Evolutionary conservation across 441 rosid genomes (phyloP), one percentile per base, ranked within the genome.

Genomic region (Eruca vesicaria): DNA sequence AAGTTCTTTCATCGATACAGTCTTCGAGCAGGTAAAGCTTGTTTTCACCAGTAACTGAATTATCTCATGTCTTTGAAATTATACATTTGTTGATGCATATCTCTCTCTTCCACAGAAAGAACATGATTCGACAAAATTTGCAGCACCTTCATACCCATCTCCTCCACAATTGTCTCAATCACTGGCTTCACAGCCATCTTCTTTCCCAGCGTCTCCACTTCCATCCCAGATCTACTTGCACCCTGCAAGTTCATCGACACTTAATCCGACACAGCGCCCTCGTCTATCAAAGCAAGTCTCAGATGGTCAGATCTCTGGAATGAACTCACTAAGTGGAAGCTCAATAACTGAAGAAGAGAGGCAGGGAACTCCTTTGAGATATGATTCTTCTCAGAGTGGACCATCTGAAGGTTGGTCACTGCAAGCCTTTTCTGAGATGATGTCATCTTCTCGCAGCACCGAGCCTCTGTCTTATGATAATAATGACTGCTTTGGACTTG

Each of bases 331-430:
- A 14, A 85, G 71, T 66, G 75, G 84, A 73, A 78, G 83, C 74
- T 74, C 88, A 55, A 82, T 76, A 64, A 76, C 82, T 69, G 93
- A 86, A 79, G 93, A 86, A 79, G 96, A 85, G 82, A 81, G 83
- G 81, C 79, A 83, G 31, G 61, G 69, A 61, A 66, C 53, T 60
- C 73, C 76, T 72, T 6, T 36, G 41, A 72, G 73, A 67, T 78
- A 78, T 72, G 94, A 86, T 28, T 89, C 64, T 38, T 73, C 93
- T 66, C 79, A 70, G 72, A 79, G 86, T 55, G 91, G 86, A 55
- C 86, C 94, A 82, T 94, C 96, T 64, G 97, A 90, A 82, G 80
- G 86, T 77, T 92, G 94, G 97, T 92, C 98, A 15, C 85, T 84
- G 82, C 87, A 85, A 63, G 95, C 96, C 68, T 89, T 89, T 74